Evolutionary conservation across 768 basidiomycete genomes (phyloP), one percentile per base, ranked within the genome.

Genomic region (Lactifluus subvellereus): DNA sequence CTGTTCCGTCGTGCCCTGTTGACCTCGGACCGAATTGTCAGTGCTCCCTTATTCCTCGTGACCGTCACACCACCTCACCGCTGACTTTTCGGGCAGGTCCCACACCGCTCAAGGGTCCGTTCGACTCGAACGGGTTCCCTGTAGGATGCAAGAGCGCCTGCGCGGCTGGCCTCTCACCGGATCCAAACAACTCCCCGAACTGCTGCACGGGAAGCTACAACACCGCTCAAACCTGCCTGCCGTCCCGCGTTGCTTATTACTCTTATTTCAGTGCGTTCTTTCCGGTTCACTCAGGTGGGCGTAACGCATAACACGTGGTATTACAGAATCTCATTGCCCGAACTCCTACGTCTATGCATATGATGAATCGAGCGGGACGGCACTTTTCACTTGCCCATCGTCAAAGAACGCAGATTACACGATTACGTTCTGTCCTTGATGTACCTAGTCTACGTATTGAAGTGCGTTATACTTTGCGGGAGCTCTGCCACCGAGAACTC

Each of bases 131-230:
- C 37, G 70, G 76, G 57, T 73, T 72, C 69, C 71, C 74, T 50
- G 77, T 77, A 2, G 79, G 79, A 37, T 80, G 79, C 73, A 77
- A 75, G 68, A 76, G 72, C 57, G 78, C 78, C 6, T 81, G 79
- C 67, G 54, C 64, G 20, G 77, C 77, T 8, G 74, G 77, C 51
- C 69, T 80, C 32, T 43, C 40, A 40, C 75, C 75, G 4, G 72
- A 77, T 53, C 71, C 67, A 3, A 83, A 66, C 38, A 80, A 88
- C 73, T 85, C 84, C 27, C 72, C 78, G 5, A 85, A 87, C 69
- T 88, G 87, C 72, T 89, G 87, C 75, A 80, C 80, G 16, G 87
- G 87, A 10, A 71, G 70, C 47, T 75, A 80, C 72, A 73, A 72
- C 71, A 84, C 82, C 5, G 72, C 83, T 1, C 72, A 68, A 10